These are phyloP conservation scores for Sporisorium reilianum DNA, from an alignment of 1,284 basidiomycete species.

Conservation along the genomic window DNA sequence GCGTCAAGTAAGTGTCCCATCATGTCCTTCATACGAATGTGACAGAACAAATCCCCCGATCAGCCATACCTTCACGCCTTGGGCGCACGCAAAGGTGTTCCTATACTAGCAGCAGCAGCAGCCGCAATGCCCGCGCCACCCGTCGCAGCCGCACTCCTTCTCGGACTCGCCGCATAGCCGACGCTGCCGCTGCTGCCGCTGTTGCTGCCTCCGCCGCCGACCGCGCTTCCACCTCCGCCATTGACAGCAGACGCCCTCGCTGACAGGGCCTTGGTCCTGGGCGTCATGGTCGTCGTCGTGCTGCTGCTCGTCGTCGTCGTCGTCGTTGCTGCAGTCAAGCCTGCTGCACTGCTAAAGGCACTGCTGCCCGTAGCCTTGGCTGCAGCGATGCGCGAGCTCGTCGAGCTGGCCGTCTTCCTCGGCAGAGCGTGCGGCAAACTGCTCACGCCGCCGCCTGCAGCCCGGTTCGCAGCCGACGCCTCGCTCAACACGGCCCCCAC, in stretches of 20 bases:
- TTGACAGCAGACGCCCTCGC: slow-evolving; percentile 7
- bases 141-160: slow-evolving; percentile 23
- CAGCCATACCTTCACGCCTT: slow-evolving; percentile 15
- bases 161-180: slow-evolving; percentile 23
- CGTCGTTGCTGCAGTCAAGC: neutral
- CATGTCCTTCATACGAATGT: no score
- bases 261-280: slow-evolving; percentile 14
- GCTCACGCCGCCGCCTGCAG: neutral
- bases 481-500: slow-evolving; percentile 17
- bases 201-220: neutral
- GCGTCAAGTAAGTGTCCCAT: no score
- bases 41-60: no score
- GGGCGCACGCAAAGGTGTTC: slow-evolving; percentile 26
- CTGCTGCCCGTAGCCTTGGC: neutral
- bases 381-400: neutral
- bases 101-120: slow-evolving; percentile 7
- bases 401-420: slow-evolving; percentile 11
- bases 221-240: neutral
- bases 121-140: neutral
- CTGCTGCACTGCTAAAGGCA: neutral
- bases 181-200: slow-evolving; percentile 3
- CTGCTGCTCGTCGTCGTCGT: neutral
- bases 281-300: slow-evolving; percentile 3
- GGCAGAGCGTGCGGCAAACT: slow-evolving; percentile 1
- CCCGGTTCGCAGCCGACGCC: neutral